phyloP scores from a whole-genome alignment of 2,329 filamentous ascomycete genomes.

The Daldinia eschscholtzii region DNA sequence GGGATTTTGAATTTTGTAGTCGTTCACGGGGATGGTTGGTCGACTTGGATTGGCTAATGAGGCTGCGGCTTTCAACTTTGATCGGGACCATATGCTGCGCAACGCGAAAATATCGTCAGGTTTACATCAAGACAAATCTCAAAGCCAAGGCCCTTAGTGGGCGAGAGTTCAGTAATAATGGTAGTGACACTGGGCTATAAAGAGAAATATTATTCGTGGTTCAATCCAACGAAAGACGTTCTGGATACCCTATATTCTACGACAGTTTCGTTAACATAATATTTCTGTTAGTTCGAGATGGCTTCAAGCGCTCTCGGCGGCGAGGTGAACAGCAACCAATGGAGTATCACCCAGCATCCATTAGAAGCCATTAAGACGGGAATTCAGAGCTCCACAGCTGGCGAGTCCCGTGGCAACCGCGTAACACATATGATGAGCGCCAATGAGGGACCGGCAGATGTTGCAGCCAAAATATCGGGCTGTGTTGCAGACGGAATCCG shows the following conservation, averaged over 20 bases:
- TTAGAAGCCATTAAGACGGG: conserved; percentile 31
- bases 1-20: not conserved
- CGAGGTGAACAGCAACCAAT: conserved; percentile 17
- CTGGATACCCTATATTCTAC: not conserved
- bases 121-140: conserved; percentile 23
- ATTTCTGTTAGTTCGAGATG: conserved; percentile 10
- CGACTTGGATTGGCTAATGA: conserved; percentile 3
- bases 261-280: not conserved
- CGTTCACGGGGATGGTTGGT: not conserved
- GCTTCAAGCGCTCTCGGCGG: conserved; percentile 16
- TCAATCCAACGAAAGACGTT: not conserved
- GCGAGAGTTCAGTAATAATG: not conserved
- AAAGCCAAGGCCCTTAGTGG: not conserved
- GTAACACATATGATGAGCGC: conserved; percentile 57
- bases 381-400: conserved; percentile 20
- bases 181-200: not conserved
- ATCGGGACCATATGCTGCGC: not conserved
- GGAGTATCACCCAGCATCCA: conserved; percentile 30
- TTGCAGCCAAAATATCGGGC: conserved; percentile 64
- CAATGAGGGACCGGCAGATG: conserved; percentile 66
- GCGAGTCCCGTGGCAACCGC: conserved; percentile 21
- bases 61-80: conserved; percentile 7
- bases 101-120: conserved; percentile 12
- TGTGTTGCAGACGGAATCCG: conserved; percentile 60
- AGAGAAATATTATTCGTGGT: not conserved